These are phyloP conservation scores for Cordyceps cateniannulata DNA, from an alignment of 2,329 filamentous ascomycete species.

Conservation along the genomic window DNA sequence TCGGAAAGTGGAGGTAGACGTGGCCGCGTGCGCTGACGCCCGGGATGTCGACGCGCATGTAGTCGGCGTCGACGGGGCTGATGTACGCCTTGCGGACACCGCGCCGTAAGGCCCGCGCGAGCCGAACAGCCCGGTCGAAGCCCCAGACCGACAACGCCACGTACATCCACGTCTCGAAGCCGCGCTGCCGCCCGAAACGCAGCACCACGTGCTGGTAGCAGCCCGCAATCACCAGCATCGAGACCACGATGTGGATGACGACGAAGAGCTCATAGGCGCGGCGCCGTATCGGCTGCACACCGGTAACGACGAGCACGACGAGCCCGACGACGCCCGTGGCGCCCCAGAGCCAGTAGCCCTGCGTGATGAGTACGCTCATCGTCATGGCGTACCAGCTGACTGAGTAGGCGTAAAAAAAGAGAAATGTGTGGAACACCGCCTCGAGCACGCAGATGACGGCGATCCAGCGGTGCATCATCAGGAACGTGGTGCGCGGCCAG, in stretches of 20 bases:
- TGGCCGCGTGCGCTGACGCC: constrained; percentile 20
- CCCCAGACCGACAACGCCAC: constrained; percentile 21
- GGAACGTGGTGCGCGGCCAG: constrained; percentile 40
- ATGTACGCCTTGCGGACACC: constrained; percentile 19
- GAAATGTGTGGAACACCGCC: constrained; percentile 34
- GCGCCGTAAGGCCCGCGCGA: constrained; percentile 13
- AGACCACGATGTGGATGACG: constrained; percentile 32
- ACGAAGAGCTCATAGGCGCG: constrained; percentile 37
- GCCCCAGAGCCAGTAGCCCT: constrained; percentile 34
- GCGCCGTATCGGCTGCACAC: constrained; percentile 29
- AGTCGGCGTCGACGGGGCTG: constrained; percentile 20
- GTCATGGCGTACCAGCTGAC: constrained; percentile 10
- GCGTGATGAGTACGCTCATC: constrained; percentile 7
- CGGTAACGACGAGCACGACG: constrained; percentile 24
- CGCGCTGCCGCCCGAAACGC: constrained; percentile 32
- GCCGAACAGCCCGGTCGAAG: constrained; percentile 19
- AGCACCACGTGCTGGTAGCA: constrained; percentile 35
- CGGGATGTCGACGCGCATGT: constrained; percentile 21
- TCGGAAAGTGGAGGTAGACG: constrained; percentile 23
- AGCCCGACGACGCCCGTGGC: constrained; percentile 29
- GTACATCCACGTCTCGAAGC: constrained; percentile 31
- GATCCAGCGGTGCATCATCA: constrained; percentile 42
- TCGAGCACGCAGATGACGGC: constrained; percentile 35
- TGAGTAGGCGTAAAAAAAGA: constrained; percentile 28
- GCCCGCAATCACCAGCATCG: constrained; percentile 33